Conservation (phyloP, 139 green algal species). For the Astrephomene gubernaculifera region DNA sequence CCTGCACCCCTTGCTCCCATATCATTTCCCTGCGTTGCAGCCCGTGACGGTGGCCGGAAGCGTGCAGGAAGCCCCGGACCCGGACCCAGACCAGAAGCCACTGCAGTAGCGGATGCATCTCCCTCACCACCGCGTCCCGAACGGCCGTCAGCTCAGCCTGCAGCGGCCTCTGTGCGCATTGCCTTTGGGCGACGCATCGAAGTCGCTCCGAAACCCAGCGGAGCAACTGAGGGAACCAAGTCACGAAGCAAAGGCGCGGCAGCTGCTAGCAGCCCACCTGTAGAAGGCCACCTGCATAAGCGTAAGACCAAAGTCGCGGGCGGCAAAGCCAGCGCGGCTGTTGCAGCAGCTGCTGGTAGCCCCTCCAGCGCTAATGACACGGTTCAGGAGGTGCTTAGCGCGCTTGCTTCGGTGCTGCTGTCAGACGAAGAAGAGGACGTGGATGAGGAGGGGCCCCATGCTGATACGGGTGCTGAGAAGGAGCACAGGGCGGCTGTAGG, state of each 20-base stretch:
- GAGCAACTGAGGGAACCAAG: not conserved
- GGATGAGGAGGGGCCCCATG: not conserved
- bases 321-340: not conserved
- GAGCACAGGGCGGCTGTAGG: too few relatives aligned
- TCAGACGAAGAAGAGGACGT: not conserved
- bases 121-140: not conserved
- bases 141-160: not conserved
- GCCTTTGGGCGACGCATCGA: constrained; percentile 36
- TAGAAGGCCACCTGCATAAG: not conserved
- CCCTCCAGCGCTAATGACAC: not conserved
- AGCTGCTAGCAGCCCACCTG: not conserved
- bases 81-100: too few relatives aligned
- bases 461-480: too few relatives aligned
- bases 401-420: constrained; percentile 11
- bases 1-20: too few relatives aligned
- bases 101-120: too few relatives aligned
- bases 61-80: too few relatives aligned
- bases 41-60: too few relatives aligned
- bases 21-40: too few relatives aligned
- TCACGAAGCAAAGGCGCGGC: not conserved
- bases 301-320: not conserved
- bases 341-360: not conserved
- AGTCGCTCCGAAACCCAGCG: not conserved
- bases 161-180: not conserved
- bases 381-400: not conserved